Percentiles rank a stretch among this genome's conserved stretches.
phyloP scores from a whole-genome alignment of 2,329 filamentous ascomycete genomes.

The Phaeosphaeria sp. region DNA sequence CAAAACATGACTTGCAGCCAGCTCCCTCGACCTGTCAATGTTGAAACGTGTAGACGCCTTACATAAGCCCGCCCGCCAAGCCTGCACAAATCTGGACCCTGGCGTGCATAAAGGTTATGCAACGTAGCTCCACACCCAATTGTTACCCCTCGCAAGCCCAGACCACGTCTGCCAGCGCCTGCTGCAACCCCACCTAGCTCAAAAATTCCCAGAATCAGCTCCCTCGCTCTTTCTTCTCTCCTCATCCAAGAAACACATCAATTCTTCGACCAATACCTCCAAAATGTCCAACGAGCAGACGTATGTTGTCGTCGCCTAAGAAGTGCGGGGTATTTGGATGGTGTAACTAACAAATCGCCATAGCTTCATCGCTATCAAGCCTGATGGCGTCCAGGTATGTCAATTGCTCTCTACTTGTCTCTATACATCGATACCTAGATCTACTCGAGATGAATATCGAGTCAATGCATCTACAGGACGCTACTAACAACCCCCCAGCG shows the following conservation, averaged over 20 bases:
- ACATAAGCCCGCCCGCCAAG: slow-evolving; percentile 3
- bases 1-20: slow-evolving; percentile 10
- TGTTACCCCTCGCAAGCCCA: slow-evolving; percentile 9
- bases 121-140: slow-evolving; percentile 7
- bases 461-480: neutral
- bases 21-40: slow-evolving; percentile 11
- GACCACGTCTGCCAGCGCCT: slow-evolving; percentile 7
- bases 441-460: neutral
- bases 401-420: slow-evolving; percentile 1
- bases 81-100: slow-evolving; percentile 5
- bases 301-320: slow-evolving; percentile 61
- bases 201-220: slow-evolving; percentile 32
- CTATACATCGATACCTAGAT: neutral
- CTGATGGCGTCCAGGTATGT: slow-evolving; percentile 95
- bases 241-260: slow-evolving; percentile 54
- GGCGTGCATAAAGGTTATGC: slow-evolving; percentile 17
- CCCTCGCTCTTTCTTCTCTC: slow-evolving; percentile 24
- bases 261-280: slow-evolving; percentile 47
- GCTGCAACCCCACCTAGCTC: slow-evolving; percentile 31
- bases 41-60: slow-evolving; percentile 14
- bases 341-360: slow-evolving; percentile 6
- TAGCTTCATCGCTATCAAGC: slow-evolving; percentile 99
- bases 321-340: neutral
- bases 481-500: slow-evolving; percentile 64
- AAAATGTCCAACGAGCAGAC: slow-evolving; percentile 79